Evolutionary conservation across 306 rosid genomes (phyloP).

Genomic region (Senna siamea): DNA sequence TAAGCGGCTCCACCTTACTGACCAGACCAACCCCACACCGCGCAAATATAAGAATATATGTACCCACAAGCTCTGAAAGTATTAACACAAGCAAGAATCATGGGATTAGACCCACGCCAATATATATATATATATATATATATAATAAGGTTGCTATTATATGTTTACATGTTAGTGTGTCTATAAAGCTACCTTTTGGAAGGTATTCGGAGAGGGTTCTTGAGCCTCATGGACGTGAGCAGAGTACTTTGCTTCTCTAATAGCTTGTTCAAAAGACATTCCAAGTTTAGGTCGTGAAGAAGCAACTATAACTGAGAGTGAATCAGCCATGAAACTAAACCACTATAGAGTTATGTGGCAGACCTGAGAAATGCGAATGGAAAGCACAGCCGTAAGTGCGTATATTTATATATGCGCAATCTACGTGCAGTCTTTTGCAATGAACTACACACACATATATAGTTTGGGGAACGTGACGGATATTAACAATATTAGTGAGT

Average conservation of each 20-base stretch:
- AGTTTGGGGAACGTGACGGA: no score
- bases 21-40: constrained; percentile 48
- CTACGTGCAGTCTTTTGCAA: no score
- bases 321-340: constrained; percentile 29
- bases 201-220: constrained; percentile 19
- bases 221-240: not conserved
- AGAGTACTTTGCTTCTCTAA: constrained; percentile 35
- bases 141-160: not conserved
- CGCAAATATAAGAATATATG: constrained; percentile 43
- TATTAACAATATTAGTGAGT: no score
- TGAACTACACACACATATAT: no score
- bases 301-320: constrained; percentile 32
- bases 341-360: not conserved
- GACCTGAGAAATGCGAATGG: not conserved
- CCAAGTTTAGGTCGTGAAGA: constrained; percentile 28
- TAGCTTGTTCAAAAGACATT: not conserved
- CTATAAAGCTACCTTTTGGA: constrained; percentile 41
- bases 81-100: no score
- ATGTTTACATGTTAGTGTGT: not conserved
- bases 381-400: not conserved
- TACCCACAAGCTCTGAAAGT: constrained; percentile 48
- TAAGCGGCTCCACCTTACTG: constrained; percentile 32
- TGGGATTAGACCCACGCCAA: no score
- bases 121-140: no score
- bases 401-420: not conserved